These are phyloP conservation scores for Mycena citricolor DNA, from an alignment of 1,284 basidiomycete genomes.

Conservation along the genomic window DNA sequence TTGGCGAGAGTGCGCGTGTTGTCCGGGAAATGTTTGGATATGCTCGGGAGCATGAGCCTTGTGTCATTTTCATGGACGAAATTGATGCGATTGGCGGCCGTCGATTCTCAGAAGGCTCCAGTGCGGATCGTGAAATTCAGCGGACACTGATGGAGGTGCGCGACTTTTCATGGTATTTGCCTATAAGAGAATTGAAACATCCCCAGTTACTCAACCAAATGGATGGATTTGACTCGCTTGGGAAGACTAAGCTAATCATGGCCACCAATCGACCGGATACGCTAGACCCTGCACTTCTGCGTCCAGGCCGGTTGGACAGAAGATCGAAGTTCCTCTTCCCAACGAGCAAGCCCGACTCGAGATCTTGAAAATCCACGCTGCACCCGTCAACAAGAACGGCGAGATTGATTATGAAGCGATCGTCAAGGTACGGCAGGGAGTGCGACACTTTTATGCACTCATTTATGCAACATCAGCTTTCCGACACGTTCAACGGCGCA, in stretches of 20 bases:
- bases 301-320: constrained; percentile 95
- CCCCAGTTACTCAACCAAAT: constrained; percentile 95
- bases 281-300: constrained; percentile 93
- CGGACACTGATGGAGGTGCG: constrained; percentile 95
- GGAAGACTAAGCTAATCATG: constrained; percentile 98
- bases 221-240: constrained; percentile 98
- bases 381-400: constrained; percentile 91
- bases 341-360: constrained; percentile 96
- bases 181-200: not conserved
- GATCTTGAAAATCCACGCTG: constrained; percentile 97
- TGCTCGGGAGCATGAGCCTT: constrained; percentile 95
- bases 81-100: constrained; percentile 97
- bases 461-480: constrained; percentile 65
- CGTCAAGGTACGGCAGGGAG: constrained; percentile 72
- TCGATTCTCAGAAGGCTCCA: constrained; percentile 97
- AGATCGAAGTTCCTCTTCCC: constrained; percentile 97
- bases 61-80: constrained; percentile 99
- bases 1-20: constrained; percentile 94
- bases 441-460: not conserved
- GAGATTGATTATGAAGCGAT: constrained; percentile 97
- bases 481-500: constrained; percentile 93
- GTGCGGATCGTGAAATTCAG: constrained; percentile 98
- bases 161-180: not conserved
- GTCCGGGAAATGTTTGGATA: constrained; percentile 99
- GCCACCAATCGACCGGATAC: constrained; percentile 97